Evolutionary conservation across 208 protist species (phyloP).

Genomic region (Naegleria lovaniensis): DNA sequence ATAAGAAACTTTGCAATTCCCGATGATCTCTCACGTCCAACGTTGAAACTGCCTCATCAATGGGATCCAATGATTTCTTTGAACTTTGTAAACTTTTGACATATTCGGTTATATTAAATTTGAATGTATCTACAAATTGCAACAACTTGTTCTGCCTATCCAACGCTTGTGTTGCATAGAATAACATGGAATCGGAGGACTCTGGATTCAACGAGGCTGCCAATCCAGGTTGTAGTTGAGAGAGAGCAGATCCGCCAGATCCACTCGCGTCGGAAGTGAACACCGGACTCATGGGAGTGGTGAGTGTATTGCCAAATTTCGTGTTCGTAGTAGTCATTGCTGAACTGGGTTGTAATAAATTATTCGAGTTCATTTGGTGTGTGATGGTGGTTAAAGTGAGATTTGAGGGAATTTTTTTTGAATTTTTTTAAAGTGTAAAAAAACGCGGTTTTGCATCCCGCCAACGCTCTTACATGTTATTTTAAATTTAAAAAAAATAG

Average conservation of each 20-base stretch:
- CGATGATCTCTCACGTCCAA: neutral
- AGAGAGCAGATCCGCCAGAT: neutral
- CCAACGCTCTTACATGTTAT: no score
- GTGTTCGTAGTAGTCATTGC: no score
- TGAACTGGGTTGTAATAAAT: no score
- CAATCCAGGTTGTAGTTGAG: neutral
- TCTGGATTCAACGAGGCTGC: neutral
- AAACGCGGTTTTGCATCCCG: no score
- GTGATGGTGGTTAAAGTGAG: no score
- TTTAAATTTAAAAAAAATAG: no score
- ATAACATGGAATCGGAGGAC: neutral
- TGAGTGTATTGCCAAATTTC: no score
- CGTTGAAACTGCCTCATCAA: neutral
- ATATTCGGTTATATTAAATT: neutral
- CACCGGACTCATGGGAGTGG: no score
- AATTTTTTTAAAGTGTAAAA: no score
- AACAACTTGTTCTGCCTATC: neutral
- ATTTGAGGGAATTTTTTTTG: no score
- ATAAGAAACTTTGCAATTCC: neutral
- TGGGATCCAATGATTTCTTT: neutral
- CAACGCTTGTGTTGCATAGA: neutral
- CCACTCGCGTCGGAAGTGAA: no score
- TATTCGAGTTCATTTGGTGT: no score
- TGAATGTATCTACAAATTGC: neutral
- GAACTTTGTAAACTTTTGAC: neutral